Base-by-base conservation (phyloP, 176 grass and related monocot species). In the Zoysia japonica region DNA sequence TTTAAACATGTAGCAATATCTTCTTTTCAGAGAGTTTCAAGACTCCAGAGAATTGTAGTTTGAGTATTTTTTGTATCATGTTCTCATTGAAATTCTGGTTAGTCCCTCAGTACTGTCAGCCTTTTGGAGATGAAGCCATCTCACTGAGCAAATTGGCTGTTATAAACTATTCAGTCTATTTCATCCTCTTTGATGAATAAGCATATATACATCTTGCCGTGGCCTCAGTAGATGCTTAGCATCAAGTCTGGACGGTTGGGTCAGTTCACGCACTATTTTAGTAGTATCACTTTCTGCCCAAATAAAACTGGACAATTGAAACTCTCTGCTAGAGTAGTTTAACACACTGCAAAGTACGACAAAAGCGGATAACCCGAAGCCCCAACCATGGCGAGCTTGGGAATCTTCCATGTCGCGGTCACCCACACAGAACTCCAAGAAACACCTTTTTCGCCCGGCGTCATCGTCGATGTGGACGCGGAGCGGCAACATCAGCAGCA, bases 371-470 rank as follows among this genome's bases (percentile, higher is more conserved):
- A 53, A 63, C 55, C 46, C 0, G 20, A 71, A 74, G 75, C 40
- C 63, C 54, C 62, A 74, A 56, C 11, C 61, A 47, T 68, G 2
- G 37, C 10, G 86, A 41, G 39, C n/a, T 48, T 79, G 76, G 78
- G 86, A 74, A 88, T 88, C 86, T 80, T 2, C 46, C 47, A 0
- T 28, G 68, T 84, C 81, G 5, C 79, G 50, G 41, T 88, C 80
- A 20, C 20, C 11, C 56, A 61, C 61, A 51, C 69, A 62, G 52
- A 59, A 50, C 61, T 70, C 68, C 80, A 83, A 63, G 75, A 48
- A 48, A 68, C 75, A 83, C 86, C 86, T 88, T 88, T 88, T 88
- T 61, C 6, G 44, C n/a, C 11, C 2, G 61, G 71, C 54, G 85
- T 87, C 80, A 65, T 28, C 6, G n/a, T 50, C 13, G 86, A 74